Evolutionary conservation across 768 basidiomycete species (phyloP).

Genomic region (Lentinus brumalis): DNA sequence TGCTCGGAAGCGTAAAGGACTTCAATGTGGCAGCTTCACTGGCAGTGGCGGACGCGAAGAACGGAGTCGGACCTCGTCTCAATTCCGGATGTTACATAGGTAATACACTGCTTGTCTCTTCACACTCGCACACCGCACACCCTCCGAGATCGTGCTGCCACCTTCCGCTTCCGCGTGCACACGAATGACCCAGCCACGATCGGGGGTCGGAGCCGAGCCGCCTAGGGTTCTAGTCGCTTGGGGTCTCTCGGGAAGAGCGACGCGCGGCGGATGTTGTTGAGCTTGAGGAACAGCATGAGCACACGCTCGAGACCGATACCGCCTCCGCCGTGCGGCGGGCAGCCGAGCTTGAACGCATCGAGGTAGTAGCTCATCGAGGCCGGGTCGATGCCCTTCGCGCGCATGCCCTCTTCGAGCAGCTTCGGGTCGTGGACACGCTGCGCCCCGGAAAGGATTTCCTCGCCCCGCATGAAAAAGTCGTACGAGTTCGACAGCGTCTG

Average conservation of each 20-base stretch:
- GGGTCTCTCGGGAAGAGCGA: slow-evolving; percentile 97
- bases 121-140: background rate
- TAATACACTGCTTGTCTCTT: slow-evolving; percentile 5
- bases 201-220: background rate
- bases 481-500: slow-evolving; percentile 96
- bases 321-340: slow-evolving; percentile 95
- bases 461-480: slow-evolving; percentile 99
- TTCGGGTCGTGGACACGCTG: slow-evolving; percentile 94
- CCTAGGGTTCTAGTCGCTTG: slow-evolving; percentile 85
- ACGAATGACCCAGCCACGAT: background rate
- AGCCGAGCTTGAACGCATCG: slow-evolving; percentile 93
- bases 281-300: slow-evolving; percentile 95
- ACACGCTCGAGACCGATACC: slow-evolving; percentile 96
- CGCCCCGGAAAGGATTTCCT: slow-evolving; percentile 97
- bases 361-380: slow-evolving; percentile 90
- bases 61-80: background rate
- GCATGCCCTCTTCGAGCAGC: slow-evolving; percentile 85
- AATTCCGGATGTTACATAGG: background rate
- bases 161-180: background rate
- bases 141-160: background rate
- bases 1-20: no score
- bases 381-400: slow-evolving; percentile 84
- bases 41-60: no score
- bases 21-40: no score
- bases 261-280: slow-evolving; percentile 92